These are phyloP conservation scores for Cyanodermella asteris DNA, from an alignment of 2,329 filamentous ascomycete genomes.

Conservation along the genomic window DNA sequence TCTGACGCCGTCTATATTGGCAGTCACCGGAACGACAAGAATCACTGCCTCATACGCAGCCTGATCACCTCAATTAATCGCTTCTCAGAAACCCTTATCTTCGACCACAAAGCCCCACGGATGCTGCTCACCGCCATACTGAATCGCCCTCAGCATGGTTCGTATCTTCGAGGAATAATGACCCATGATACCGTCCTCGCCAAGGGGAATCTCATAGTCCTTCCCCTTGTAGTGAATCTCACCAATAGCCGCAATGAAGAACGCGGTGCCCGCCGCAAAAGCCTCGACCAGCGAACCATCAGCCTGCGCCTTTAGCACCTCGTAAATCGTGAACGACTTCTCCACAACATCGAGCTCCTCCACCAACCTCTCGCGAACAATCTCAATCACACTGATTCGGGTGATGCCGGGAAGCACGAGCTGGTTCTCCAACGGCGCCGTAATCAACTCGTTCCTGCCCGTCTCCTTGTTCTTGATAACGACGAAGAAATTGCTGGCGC, in stretches of 20 bases:
- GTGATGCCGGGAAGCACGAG: constrained; percentile 80
- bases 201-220: constrained; percentile 41
- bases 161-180: constrained; percentile 41
- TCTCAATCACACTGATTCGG: constrained; percentile 54
- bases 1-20: too few relatives aligned
- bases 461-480: constrained; percentile 49
- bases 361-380: constrained; percentile 41
- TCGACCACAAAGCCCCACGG: constrained; percentile 47
- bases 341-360: constrained; percentile 41
- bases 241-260: constrained; percentile 47
- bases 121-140: constrained; percentile 49
- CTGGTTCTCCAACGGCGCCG: constrained; percentile 60
- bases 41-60: too few relatives aligned
- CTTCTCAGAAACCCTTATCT: too few relatives aligned
- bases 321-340: constrained; percentile 59
- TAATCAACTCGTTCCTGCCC: constrained; percentile 50
- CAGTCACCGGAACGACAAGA: too few relatives aligned
- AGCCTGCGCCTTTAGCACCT: constrained; percentile 46
- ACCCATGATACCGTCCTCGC: constrained; percentile 26
- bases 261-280: constrained; percentile 76
- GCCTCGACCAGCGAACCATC: constrained; percentile 66
- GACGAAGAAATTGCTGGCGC: constrained; percentile 80
- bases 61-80: constrained; percentile 12
- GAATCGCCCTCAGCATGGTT: constrained; percentile 46
- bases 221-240: constrained; percentile 44